Evolutionary conservation across 768 basidiomycete genomes (phyloP).

Genomic region (Calocybe gangraenosa): DNA sequence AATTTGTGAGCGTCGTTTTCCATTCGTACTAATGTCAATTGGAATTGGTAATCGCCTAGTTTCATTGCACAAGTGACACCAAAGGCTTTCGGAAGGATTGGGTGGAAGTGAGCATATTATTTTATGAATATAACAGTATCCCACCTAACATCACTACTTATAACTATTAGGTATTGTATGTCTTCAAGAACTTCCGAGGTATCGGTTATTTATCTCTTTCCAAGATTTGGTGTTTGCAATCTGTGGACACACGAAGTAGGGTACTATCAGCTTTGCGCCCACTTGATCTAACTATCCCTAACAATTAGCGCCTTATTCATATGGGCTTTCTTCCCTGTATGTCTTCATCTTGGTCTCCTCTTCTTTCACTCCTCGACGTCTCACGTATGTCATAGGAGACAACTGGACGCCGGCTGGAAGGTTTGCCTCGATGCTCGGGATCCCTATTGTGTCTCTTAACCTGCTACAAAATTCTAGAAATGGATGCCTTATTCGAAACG

Average conservation of each 20-base stretch:
- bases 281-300: neutral
- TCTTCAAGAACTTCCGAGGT: neutral
- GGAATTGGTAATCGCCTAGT: neutral
- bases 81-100: constrained; percentile 33
- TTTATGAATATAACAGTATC: no score
- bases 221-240: constrained; percentile 39
- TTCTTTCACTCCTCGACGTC: neutral
- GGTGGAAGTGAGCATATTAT: constrained; percentile 30
- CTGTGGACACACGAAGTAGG: constrained; percentile 39
- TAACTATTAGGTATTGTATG: constrained; percentile 25
- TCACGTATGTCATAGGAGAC: constrained; percentile 30
- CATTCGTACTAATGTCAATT: neutral
- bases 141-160: no score
- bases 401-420: constrained; percentile 38
- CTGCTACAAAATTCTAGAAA: constrained; percentile 27
- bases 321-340: constrained; percentile 39
- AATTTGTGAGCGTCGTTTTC: no score
- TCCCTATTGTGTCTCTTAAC: constrained; percentile 1
- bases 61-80: constrained; percentile 45
- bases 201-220: neutral
- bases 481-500: constrained; percentile 38
- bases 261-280: constrained; percentile 1
- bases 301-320: constrained; percentile 32
- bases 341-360: constrained; percentile 4
- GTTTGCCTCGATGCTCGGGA: constrained; percentile 12